Evolutionary conservation across 1,284 basidiomycete genomes (phyloP).

Genomic region (Pseudozyma thailandica): DNA sequence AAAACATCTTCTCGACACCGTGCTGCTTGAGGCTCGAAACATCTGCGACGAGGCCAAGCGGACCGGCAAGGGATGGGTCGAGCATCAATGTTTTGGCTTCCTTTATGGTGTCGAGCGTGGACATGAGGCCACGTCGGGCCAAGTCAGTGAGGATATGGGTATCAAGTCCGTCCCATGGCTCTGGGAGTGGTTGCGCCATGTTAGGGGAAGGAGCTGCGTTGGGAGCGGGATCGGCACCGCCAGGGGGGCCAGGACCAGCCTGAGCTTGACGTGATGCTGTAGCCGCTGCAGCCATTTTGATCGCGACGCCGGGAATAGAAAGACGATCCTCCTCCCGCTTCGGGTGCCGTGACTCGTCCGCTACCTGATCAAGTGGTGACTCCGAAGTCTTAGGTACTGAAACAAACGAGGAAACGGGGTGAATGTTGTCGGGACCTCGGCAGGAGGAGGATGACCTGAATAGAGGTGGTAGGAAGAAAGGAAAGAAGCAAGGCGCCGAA

Average conservation of each 20-base stretch:
- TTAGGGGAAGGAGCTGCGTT: conserved; percentile 19
- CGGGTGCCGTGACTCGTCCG: background rate
- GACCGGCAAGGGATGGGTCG: conserved; percentile 86
- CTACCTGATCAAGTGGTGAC: background rate
- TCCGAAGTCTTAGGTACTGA: too few species aligned
- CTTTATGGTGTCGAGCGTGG: conserved; percentile 53
- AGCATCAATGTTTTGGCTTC: conserved; percentile 89
- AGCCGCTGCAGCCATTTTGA: conserved; percentile 29
- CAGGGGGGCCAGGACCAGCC: conserved; percentile 4
- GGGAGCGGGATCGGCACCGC: background rate
- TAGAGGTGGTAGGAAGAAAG: background rate
- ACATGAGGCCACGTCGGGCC: conserved; percentile 47
- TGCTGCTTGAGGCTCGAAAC: conserved; percentile 93
- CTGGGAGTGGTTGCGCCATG: conserved; percentile 15
- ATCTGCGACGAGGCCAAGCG: conserved; percentile 90
- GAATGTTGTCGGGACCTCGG: too few species aligned
- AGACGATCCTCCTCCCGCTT: conserved; percentile 22
- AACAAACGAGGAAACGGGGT: too few species aligned
- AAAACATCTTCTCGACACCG: conserved; percentile 99
- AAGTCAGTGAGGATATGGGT: conserved; percentile 45
- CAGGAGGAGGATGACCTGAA: conserved; percentile 18
- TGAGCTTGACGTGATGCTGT: conserved; percentile 28
- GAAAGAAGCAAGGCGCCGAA: background rate
- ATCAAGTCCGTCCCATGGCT: conserved; percentile 50
- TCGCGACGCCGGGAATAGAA: background rate